These are phyloP conservation scores for Hansenula sp. DNA, from an alignment of 1,139 yeast species.

Conservation along the genomic window DNA sequence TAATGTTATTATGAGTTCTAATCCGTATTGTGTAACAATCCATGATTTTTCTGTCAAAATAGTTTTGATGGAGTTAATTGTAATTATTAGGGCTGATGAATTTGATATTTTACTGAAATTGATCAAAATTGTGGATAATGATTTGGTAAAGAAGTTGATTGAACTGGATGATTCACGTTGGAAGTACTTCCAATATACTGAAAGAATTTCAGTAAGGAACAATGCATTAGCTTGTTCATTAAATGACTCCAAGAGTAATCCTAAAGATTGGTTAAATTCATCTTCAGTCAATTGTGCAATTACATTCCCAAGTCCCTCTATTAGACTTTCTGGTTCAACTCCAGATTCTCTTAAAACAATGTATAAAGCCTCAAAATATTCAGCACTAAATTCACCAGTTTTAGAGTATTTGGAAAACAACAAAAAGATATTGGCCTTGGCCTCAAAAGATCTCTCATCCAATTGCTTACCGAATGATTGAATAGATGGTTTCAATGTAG, in stretches of 20 bases:
- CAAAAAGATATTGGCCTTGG: conserved; percentile 27
- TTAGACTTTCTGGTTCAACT: conserved; percentile 6
- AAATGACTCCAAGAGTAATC: conserved; percentile 11
- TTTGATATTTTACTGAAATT: conserved; percentile 8
- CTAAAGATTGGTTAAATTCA: conserved; percentile 13
- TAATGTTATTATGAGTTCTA: conserved; percentile 48
- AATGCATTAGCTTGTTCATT: conserved; percentile 2
- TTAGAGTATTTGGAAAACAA: conserved; percentile 24
- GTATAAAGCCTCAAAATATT: conserved; percentile 29
- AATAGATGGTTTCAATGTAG: conserved; percentile 5
- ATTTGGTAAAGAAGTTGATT: conserved; percentile 20
- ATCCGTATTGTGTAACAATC: conserved; percentile 62
- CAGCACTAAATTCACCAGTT: conserved; percentile 5
- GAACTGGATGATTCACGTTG: conserved; percentile 16
- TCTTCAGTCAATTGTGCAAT: conserved; percentile 5
- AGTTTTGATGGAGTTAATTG: conserved; percentile 29
- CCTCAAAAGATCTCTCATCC: conserved; percentile 3
- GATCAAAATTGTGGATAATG: conserved; percentile 23
- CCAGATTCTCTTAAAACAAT: conserved; percentile 24
- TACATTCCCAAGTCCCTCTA: conserved; percentile 6
- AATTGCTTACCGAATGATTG: conserved; percentile 9
- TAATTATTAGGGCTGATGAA: conserved; percentile 6
- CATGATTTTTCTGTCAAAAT: conserved; percentile 48
- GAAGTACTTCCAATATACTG: conserved; percentile 13
- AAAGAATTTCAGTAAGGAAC: conserved; percentile 17